Base-by-base conservation (phyloP, 805 yeast genomes). In the Suhomyces kilbournensis region DNA sequence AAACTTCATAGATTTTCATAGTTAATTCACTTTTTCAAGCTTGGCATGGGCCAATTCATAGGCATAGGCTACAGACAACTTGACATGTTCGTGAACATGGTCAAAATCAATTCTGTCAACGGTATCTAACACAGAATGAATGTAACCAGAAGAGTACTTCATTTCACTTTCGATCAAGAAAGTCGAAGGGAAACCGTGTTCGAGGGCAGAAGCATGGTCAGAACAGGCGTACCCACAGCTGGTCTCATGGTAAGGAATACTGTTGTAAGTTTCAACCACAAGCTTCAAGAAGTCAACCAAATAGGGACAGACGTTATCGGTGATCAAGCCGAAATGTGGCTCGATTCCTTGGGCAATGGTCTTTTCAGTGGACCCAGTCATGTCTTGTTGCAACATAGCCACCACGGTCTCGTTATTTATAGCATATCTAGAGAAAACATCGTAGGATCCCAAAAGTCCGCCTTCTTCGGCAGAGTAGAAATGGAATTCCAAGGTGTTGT, bases 401-500 rank as follows among this genome's bases (percentile, higher is more conserved):
- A 84, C 79, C 20, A 93, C 90, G 7, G 77, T 72, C 28, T 74
- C 71, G n/a, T 73, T 61, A 15, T 65, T 59, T 9, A 71, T 64
- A n/a, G 60, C 56, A 63, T 88, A 88, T 23, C 71, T 67, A 8
- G 80, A 68, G 67, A 88, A 89, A 9, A 93, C 81, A 55, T 88
- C 96, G 56, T 83, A 78, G 4, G 97, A 90, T 1, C 98, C 98
- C 49, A 89, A 74, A 51, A 90, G 72, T 0, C 97, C 97, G 54
- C 90, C 91, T 76, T 93, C 98, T 72, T 93, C 98, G 1, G 96
- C 98, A 25, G 96, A 82, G 72, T 90, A 93, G 77, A 90, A 93
- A 70, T 93, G 98, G 74, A 93, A 92, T 67, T 93, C 96, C 17
- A 93, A 69, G 0, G 96, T 82, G 69, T 90, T 89, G 43, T 78